Base-by-base conservation (phyloP, 2,329 filamentous ascomycete genomes). In the Colletotrichum gigasporum region DNA sequence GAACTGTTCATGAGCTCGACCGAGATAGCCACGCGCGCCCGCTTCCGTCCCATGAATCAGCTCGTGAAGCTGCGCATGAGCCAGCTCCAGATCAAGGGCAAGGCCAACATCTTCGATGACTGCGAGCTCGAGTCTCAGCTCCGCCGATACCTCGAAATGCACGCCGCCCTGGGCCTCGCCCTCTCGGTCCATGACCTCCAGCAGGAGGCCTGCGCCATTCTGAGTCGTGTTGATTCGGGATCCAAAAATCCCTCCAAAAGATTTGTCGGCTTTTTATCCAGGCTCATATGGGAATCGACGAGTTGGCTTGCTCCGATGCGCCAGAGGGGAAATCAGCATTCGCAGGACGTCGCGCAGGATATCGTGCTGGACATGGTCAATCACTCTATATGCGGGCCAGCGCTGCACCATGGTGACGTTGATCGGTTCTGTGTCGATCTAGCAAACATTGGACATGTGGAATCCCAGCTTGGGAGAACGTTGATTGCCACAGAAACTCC, bases 71-170 rank as follows among this genome's bases (percentile, higher is more conserved):
- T 69, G 0, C 58, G 71, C 0, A 54, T 72, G 6, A 68, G 65
- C 3, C 63, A 62, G 8, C 61, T 73, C 8, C 66, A 64, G 14
- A 74, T 75, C 3, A 74, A 71, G 1, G 72, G 73, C 0, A 75
- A 75, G 32, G 52, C 55, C 0, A 63, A 68, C 0, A 69, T 73
- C 0, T 75, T 74, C 14, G 71, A 74, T 12, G 63, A 64, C 0
- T 75, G 73, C 9, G 69, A 70, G 7, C 68, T 75, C 0, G 73
- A 75, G 32, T n/a, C 47, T 3, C 68, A 69, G 1, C 20, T 75
- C 0, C 54, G 47, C 4, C 34, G 48, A 1, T 45, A 54, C 18
- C 20, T 65, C 11, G 16, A 26, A 4, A 51, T 57, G 35, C 62
- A 65, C 20, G 16, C 22, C 9, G 20, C 57, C 26, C 18, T 69